These are phyloP conservation scores for Labyrinthula sp. DNA, from an alignment of 352 stramenopile genomes.

Conservation along the genomic window DNA sequence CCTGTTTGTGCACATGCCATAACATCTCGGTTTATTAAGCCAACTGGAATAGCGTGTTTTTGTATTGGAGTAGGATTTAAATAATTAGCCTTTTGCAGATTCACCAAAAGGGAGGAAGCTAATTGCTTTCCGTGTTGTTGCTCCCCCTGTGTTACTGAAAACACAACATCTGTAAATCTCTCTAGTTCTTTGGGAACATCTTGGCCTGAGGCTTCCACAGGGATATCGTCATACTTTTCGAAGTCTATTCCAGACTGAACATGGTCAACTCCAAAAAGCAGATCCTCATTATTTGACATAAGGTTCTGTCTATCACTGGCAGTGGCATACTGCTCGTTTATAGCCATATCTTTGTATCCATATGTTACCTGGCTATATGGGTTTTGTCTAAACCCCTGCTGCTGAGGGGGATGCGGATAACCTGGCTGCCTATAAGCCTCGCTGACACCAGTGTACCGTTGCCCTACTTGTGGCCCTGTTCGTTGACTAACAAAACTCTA, in stretches of 20 bases:
- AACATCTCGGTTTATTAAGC: conserved; percentile 70
- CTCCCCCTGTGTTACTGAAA: conserved; percentile 58
- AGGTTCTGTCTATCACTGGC: too few relatives aligned
- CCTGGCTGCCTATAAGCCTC: too few relatives aligned
- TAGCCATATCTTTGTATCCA: too few relatives aligned
- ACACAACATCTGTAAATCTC: conserved; percentile 57
- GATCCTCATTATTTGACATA: too few relatives aligned
- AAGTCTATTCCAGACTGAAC: conserved; percentile 91
- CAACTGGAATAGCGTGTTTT: conserved; percentile 96
- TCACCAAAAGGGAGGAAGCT: conserved; percentile 68
- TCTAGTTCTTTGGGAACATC: conserved; percentile 71
- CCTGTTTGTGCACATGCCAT: conserved; percentile 95
- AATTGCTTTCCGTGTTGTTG: too few relatives aligned
- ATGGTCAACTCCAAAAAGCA: conserved; percentile 56
- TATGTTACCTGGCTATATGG: too few relatives aligned
- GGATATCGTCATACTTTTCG: conserved; percentile 92
- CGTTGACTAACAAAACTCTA: too few relatives aligned
- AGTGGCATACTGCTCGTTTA: too few relatives aligned
- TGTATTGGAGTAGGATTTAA: conserved; percentile 88
- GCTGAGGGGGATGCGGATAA: too few relatives aligned
- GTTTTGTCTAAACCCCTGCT: too few relatives aligned
- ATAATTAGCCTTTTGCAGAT: conserved; percentile 78
- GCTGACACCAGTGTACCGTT: too few relatives aligned
- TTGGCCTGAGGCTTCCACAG: conserved; percentile 74
- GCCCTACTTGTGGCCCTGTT: too few relatives aligned